Evolutionary conservation across 371 early-diverging fungal genomes (phyloP), one percentile per base, ranked within the genome.

Genomic region (Nematocida ironsii): DNA sequence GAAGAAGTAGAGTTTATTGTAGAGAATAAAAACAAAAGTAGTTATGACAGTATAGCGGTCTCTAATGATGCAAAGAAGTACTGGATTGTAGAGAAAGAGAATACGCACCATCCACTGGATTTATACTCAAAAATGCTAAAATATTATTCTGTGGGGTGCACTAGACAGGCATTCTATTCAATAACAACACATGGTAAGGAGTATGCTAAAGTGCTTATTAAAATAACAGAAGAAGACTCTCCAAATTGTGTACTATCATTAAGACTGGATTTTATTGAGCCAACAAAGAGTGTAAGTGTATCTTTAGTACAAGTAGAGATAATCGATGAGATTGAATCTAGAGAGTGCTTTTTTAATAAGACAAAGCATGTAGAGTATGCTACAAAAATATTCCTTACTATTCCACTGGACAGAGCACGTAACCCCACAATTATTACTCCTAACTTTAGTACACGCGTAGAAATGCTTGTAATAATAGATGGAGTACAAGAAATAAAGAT

Each of bases 251-350:
- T 64, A 48, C 25, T 74, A 11, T 7, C 9, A 9, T 55, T 74
- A 16, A 18, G 9, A 9, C 6, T 74, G n/a, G 44, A 66, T 40
- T 11, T 68, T 18, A n/a, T 67, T 6, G 56, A 67, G 33, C 20
- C 48, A 16, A 57, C 47, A 13, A 23, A 75, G 50, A 44, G n/a
- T n/a, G 18, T 75, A 45, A 23, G 54, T 2, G 40, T 75, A 6
- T 48, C 40, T 23, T 54, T 75, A 16, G 18, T 68, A 6, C 76
- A 75, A 58, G 42, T 67, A 39, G 76, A 75, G 76, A 39, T 16
- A n/a, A 40, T 56, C 16, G 76, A 54, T 9, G 70, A 68, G 20
- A 16, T 16, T 5, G 48, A 66, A 27, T 39, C 33, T 13, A 40
- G n/a, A 7, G 6, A 16, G 13, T 18, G 27, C 1, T 70, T 75